These are phyloP conservation scores for Pseudocercospora vitis DNA, from an alignment of 2,329 filamentous ascomycete genomes.

Conservation along the genomic window DNA sequence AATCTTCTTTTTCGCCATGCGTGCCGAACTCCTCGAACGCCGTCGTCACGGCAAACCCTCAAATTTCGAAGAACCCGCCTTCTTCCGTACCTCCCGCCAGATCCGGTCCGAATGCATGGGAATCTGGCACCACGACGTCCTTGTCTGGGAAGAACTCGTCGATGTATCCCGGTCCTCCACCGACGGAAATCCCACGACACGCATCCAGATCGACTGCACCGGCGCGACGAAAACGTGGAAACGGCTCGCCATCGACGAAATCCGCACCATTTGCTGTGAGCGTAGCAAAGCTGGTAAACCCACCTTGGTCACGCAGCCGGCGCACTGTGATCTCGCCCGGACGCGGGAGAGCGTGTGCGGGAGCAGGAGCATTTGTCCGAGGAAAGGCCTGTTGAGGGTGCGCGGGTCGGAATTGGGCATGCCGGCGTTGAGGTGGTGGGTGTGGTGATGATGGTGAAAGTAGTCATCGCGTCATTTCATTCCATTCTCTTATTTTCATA, in stretches of 20 bases:
- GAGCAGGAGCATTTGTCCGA: conserved; percentile 24
- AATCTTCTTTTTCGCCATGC: conserved; percentile 24
- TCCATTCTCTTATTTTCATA: not conserved
- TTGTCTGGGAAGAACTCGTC: conserved; percentile 26
- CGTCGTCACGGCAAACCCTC: conserved; percentile 9
- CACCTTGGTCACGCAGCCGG: conserved; percentile 20
- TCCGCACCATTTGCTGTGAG: conserved; percentile 15
- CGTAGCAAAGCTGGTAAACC: conserved; percentile 14
- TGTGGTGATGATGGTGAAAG: too few species aligned
- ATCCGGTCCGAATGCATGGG: conserved; percentile 20
- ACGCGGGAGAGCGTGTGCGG: conserved; percentile 19
- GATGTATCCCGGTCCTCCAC: too few species aligned
- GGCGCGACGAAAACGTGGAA: conserved; percentile 14
- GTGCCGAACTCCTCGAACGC: conserved; percentile 20
- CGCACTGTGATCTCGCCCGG: conserved; percentile 21
- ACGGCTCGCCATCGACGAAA: conserved; percentile 10
- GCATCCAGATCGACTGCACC: not conserved
- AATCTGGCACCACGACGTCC: conserved; percentile 23
- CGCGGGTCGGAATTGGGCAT: conserved; percentile 7
- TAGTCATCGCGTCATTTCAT: too few species aligned
- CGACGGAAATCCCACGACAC: too few species aligned
- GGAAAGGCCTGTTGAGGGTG: conserved; percentile 24
- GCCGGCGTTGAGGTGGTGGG: conserved; percentile 27
- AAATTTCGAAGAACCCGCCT: conserved; percentile 20
- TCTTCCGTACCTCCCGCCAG: conserved; percentile 21